Percentiles rank a stretch among this genome's conserved stretches.
These are phyloP conservation scores for Paramecium caudatum DNA, from an alignment of 73 alveolate species.

Conservation along the genomic window DNA sequence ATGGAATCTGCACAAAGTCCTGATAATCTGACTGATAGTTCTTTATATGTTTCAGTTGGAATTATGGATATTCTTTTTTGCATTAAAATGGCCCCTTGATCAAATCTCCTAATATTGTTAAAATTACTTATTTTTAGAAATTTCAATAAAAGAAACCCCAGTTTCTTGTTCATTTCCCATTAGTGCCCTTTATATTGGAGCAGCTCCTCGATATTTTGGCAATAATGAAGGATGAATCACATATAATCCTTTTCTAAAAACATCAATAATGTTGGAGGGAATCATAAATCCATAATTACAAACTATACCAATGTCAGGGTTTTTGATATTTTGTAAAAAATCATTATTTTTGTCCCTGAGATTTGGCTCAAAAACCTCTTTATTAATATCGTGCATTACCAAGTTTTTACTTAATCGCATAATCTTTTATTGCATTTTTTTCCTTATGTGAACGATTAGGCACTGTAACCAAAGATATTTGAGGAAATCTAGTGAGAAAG, in stretches of 20 bases:
- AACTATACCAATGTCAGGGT: slow-evolving; percentile 56
- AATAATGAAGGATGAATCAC: slow-evolving; percentile 89
- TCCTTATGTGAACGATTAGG: background rate
- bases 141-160: slow-evolving; percentile 87
- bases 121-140: slow-evolving; percentile 76
- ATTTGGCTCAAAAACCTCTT: slow-evolving; percentile 4
- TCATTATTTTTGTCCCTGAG: background rate
- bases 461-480: slow-evolving; percentile 33
- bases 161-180: slow-evolving; percentile 81
- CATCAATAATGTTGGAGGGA: slow-evolving; percentile 51
- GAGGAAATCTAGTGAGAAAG: background rate
- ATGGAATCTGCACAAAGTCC: slow-evolving; percentile 75
- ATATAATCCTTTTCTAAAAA: slow-evolving; percentile 65
- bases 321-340: background rate
- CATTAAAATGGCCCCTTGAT: slow-evolving; percentile 85
- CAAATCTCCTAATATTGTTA: slow-evolving; percentile 75
- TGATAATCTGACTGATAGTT: slow-evolving; percentile 37
- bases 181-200: slow-evolving; percentile 88
- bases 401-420: background rate
- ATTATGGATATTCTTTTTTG: slow-evolving; percentile 53
- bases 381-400: background rate
- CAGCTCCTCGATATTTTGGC: slow-evolving; percentile 92
- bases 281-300: slow-evolving; percentile 74
- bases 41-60: slow-evolving; percentile 36
- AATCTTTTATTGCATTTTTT: slow-evolving; percentile 18